phyloP scores from a whole-genome alignment of 176 grass and related monocot genomes.

The Themeda triandra region DNA sequence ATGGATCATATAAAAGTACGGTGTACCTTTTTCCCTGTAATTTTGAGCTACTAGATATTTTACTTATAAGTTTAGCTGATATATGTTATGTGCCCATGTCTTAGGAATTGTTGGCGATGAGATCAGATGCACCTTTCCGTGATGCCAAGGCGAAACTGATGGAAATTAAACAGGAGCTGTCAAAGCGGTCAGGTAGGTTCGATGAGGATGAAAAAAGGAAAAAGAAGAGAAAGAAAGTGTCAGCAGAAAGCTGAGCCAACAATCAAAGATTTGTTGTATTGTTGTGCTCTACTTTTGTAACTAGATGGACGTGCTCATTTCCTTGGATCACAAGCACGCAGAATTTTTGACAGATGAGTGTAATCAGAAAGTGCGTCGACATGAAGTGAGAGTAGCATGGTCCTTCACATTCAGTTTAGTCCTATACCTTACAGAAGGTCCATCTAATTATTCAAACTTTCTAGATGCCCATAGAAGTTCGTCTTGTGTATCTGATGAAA shows the following conservation, averaged over 20 bases:
- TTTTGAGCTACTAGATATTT: not conserved
- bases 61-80: not conserved
- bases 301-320: not conserved
- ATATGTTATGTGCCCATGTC: not conserved
- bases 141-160: constrained; percentile 78
- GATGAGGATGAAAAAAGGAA: constrained; percentile 45
- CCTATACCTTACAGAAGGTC: no score
- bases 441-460: no score
- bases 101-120: constrained; percentile 71
- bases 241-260: constrained; percentile 31
- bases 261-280: not conserved
- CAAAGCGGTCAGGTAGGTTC: constrained; percentile 38
- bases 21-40: not conserved
- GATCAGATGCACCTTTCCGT: constrained; percentile 87
- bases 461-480: no score
- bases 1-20: constrained; percentile 90
- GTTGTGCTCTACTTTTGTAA: constrained; percentile 6
- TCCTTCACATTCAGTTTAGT: no score
- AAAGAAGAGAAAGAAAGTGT: constrained; percentile 55
- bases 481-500: no score
- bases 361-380: no score
- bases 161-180: constrained; percentile 70
- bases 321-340: not conserved
- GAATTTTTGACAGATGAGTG: constrained; percentile 12
- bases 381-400: no score